Evolutionary conservation across 2,329 filamentous ascomycete genomes (phyloP), one percentile per base, ranked within the genome.

Genomic region (Monilinia polystroma): DNA sequence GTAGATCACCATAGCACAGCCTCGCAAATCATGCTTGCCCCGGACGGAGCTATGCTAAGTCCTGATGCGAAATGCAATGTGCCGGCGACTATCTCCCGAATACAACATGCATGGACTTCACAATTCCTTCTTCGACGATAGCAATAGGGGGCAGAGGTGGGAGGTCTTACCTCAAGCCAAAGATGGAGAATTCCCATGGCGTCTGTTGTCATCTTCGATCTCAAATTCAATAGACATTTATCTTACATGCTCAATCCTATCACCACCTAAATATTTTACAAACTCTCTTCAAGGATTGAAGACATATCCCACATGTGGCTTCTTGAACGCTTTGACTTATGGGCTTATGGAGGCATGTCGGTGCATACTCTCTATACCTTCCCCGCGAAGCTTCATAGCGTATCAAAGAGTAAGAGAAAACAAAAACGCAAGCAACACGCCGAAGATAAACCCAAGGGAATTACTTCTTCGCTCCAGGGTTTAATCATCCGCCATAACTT

Each of bases 41-140:
- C 6, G 45, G 29, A 38, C 29, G 20, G n/a, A 26, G 58, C 58
- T 41, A 38, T n/a, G 23, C 26, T 23, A 23, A 59, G 43, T 59
- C 58, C 58, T 51, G 23, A 62, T 41, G 57, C n/a, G 29, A 62
- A 52, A 62, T 62, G 58, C 58, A 51, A 62, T 62, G 47, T 62
- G 45, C 58, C 58, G 57, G 45, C 45, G 47, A 49, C 43, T 35
- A 60, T 60, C 43, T 49, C 29, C 20, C 57, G 57, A 29, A 60
- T 51, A 20, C 38, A 58, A 11, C 12, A 49, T 49, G 20, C 38
- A 45, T 58, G 7, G 43, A 16, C 29, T 38, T 49, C 43, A 51
- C 6, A 26, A 10, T 18, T 38, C 8, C 45, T 51, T 51, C 58
- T 38, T 51, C 45, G 18, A 38, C n/a, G 26, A 38, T 47, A 26